Conservation (phyloP, 169 alveolate species). For the Plasmodium knowlesi region DNA sequence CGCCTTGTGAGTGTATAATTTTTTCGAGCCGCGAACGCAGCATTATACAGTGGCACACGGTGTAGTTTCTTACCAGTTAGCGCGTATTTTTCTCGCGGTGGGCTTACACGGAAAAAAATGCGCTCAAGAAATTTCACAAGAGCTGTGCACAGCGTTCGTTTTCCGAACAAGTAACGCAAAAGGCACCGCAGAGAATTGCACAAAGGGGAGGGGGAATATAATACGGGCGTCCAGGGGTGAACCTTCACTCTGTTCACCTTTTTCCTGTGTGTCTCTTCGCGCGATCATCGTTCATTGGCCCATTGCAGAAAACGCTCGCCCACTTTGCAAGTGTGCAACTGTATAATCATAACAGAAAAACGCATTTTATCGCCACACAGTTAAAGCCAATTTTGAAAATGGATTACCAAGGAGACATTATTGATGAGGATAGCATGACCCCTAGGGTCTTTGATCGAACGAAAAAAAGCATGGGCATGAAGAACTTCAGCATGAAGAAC, state of each 20-base stretch:
- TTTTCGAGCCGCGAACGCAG: neutral
- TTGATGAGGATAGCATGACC: slow-evolving; percentile 66
- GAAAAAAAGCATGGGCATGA: slow-evolving; percentile 61
- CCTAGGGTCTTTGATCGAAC: slow-evolving; percentile 73
- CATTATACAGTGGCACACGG: neutral
- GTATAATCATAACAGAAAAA: neutral
- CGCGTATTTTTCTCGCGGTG: neutral
- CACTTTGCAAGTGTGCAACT: neutral
- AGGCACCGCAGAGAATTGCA: neutral
- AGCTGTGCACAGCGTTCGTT: neutral
- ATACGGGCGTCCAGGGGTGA: neutral
- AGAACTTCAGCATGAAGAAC: slow-evolving; percentile 16
- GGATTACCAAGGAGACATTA: slow-evolving; percentile 21
- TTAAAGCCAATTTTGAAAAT: slow-evolving; percentile 1
- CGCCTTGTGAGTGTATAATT: neutral
- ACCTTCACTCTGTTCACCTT: neutral
- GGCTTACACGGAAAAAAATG: neutral
- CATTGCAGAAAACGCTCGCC: neutral
- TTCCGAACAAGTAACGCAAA: neutral
- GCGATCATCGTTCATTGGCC: neutral
- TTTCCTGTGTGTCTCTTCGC: neutral
- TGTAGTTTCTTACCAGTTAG: neutral
- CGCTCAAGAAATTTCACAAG: neutral
- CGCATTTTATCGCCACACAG: slow-evolving; percentile 4
- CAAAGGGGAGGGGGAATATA: neutral